Evolutionary conservation across 1,284 basidiomycete genomes (phyloP), one percentile per base, ranked within the genome.

Genomic region (Ceratobasidium sp.): DNA sequence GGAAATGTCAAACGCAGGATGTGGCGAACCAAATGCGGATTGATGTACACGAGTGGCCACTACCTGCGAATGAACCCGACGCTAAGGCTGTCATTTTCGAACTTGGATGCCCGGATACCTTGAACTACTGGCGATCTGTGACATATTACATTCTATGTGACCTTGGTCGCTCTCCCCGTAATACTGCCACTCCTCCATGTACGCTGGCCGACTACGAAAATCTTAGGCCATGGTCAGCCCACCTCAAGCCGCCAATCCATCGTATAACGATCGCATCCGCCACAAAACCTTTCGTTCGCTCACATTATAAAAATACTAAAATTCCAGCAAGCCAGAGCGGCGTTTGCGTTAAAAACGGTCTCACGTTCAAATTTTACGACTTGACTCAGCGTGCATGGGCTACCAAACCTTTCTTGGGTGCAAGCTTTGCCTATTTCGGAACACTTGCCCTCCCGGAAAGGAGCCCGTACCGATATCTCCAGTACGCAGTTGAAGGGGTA

Each of bases 1-100:
- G 0, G 0, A 87, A 84, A 74, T 89, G 89, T 75, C 1, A 1
- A 0, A 78, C 85, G 2, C 75, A 84, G 48, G 10, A 81, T 59
- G 81, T 82, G 0, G 33, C 26, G 0, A 46, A 9, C 0, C 48
- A 12, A 0, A 80, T 89, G 81, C 12, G 54, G 0, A 89, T 90
- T 50, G 3, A 65, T 0, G 80, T 88, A 3, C 82, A 87, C 57
- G 89, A 90, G 70, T 89, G 88, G 89, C 89, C 89, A 0, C 81
- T 90, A 44, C 88, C 89, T 0, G 52, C 77, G 0, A 65, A 82
- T 15, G 3, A 40, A 1, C 56, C 81, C 0, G 26, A 71, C 0
- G 84, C 84, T 0, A 81, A 84, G 66, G 79, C 78, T 0, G 84
- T 85, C 0, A 82, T 90, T 0, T 90, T 90, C 62, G 89, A 90